Base-by-base conservation (phyloP, 2,329 filamentous ascomycete species). In the Teratosphaeria destructans region DNA sequence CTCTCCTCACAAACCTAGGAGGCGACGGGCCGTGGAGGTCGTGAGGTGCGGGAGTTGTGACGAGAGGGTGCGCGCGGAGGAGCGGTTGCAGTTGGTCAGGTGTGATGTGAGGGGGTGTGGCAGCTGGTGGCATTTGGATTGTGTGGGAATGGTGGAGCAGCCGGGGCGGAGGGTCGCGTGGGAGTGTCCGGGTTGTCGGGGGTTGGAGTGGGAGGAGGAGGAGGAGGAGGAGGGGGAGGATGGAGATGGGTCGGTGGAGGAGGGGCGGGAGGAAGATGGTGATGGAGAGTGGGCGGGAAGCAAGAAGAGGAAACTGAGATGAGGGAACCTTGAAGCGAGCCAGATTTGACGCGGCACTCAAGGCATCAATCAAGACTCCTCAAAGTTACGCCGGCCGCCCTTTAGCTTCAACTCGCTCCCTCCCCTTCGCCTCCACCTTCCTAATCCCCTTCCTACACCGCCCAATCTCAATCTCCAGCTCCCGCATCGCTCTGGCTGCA, bases 381-480 rank as follows among this genome's bases (percentile, higher is more conserved):
- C 23, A 23, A 2, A 23, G 23, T 23, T 23, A 23, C 23, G 23
- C 23, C 23, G 23, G 23, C 23, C 2, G 23, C 23, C 23, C 23
- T 23, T 23, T 23, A 23, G 23, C 23, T 23, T 23, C 23, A 2
- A 23, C 23, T 23, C 23, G 7, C 29, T 7, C 7, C 29, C 29
- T 5, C 19, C 16, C 55, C 29, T 27, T 56, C 55, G 60, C 67
- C 57, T 73, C 70, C 2, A 65, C 64, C 64, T 75, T 79, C 63
- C 73, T 73, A 5, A 79, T 68, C 26, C 71, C 69, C 66, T 82
- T 82, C 64, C 78, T 73, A 56, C 75, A 58, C 60, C 86, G 77
- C 43, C 86, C 79, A 58, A 93, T 84, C 64, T 87, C 82, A 57
- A 86, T 83, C 75, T 91, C 88, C 5, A 89, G 70, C n/a, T 74